Evolutionary conservation across 768 basidiomycete genomes (phyloP).

Genomic region (Cystofilobasidium ferigula): DNA sequence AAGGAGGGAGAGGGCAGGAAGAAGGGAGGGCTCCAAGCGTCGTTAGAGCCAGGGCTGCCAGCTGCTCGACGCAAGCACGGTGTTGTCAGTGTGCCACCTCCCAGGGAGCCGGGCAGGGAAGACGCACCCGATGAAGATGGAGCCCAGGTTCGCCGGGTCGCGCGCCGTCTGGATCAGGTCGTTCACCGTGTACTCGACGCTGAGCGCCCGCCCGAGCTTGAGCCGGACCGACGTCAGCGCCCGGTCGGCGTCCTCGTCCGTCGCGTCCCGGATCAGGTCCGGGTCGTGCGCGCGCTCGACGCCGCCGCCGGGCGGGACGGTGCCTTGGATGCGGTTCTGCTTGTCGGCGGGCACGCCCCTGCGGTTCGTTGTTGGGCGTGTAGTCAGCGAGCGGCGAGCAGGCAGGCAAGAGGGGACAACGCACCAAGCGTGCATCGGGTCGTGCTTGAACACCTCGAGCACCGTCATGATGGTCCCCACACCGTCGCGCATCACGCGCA

Average conservation of each 20-base stretch:
- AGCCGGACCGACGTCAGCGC: constrained; percentile 66
- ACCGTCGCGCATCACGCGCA: constrained; percentile 74
- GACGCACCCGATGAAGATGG: constrained; percentile 48
- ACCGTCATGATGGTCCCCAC: constrained; percentile 87
- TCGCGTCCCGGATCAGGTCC: background rate
- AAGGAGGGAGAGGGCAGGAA: background rate
- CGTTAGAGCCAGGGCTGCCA: background rate
- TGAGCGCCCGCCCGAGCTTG: constrained; percentile 73
- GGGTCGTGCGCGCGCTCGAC: constrained; percentile 18
- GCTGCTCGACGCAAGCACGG: background rate
- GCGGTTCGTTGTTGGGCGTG: background rate
- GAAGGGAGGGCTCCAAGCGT: too few species aligned
- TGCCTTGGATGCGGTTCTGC: constrained; percentile 32
- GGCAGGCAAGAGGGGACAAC: constrained; percentile 27
- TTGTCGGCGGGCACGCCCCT: constrained; percentile 44
- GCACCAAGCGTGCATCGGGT: constrained; percentile 86
- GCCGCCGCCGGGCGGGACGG: too few species aligned
- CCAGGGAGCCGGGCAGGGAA: background rate
- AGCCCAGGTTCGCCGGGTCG: constrained; percentile 59
- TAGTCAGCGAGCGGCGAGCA: background rate
- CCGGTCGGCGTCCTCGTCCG: constrained; percentile 76
- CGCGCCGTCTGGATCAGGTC: constrained; percentile 81
- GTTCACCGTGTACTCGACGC: constrained; percentile 87
- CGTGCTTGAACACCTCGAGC: constrained; percentile 90
- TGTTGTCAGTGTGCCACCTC: background rate